Evolutionary conservation across 495 filamentous ascomycete genomes (phyloP), one percentile per base, ranked within the genome.

Genomic region (Neurospora terricola): DNA sequence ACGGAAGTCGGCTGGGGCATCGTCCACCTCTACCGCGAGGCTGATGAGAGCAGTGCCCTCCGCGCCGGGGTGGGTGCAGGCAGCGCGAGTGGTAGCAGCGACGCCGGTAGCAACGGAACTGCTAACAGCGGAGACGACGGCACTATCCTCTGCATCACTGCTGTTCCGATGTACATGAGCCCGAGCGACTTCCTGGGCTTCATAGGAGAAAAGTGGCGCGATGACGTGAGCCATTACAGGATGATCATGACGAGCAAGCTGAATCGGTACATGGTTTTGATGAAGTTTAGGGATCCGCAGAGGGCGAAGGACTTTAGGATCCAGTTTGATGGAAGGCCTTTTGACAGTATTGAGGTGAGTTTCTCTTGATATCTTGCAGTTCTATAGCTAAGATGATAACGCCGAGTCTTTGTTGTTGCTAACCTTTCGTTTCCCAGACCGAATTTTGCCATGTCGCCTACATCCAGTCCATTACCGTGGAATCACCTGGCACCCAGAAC

Each of bases 381-480:
- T 38, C n/a, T 48, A 48, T 16, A 34, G 2, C 30, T 34, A 38
- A 0, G 27, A 21, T 3, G 5, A 23, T 70, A 18, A 66, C 75
- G 18, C 2, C 69, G 4, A 11, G 14, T 71, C 34, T 45, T 43
- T n/a, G 3, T 72, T 23, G 72, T 69, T 79, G 84, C 72, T 83
- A 23, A 72, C 43, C 38, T 62, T 12, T 27, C 48, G 48, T 27
- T 27, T 14, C 39, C 40, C 75, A 97, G 93, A 93, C 96, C 42
- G 96, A 99, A 82, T 94, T 93, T 48, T 98, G 96, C 81, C 96
- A 97, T 83, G 93, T 98, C 42, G 92, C 96, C 1, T 98, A 96
- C 80, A 91, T 99, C 81, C 97, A 96, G 78, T 93, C 93, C 11
- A 96, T 99, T 75, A 88, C 84, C 14, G 85, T 89, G 70, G 86